Evolutionary conservation across 192 early-diverging fungal genomes (phyloP), one percentile per base, ranked within the genome.

Genomic region (Chytriomyces sp.): DNA sequence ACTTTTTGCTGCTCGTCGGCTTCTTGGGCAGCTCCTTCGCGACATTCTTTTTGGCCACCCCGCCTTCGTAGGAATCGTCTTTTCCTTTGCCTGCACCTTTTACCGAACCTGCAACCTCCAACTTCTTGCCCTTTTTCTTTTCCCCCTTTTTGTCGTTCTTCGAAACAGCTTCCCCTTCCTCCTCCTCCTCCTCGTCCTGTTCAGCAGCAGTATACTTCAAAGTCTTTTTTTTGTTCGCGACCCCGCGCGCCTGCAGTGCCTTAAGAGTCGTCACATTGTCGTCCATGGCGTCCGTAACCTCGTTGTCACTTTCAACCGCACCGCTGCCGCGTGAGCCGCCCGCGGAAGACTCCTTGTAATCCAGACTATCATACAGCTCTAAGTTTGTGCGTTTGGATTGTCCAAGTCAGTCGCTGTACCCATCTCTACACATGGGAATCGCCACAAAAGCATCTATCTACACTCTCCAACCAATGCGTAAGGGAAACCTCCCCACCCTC

Each of bases 281-380:
- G 10, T 54, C 52, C 33, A 33, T 7, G 52, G 22, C 31, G 14
- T 30, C 30, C 64, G n/a, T n/a, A n/a, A n/a, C n/a, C n/a, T 52
- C 64, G 19, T 65, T 25, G 38, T 65, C 64, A 30, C 52, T 34
- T n/a, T 7, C 49, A 28, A 12, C 12, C 5, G 39, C 32, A 64
- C n/a, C n/a, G n/a, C n/a, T n/a, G n/a, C 39, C 7, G 36, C 44
- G 10, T 49, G 10, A 10, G 44, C 44, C n/a, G n/a, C n/a, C n/a
- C 44, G 10, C 49, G 39, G 36, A 7, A 28, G 63, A 25, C 31
- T 52, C 44, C 17, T 64, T 64, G 34, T 56, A 7, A 31, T 58
- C 55, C 57, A 71, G 12, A 41, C 49, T 60, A 5, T 71, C 55
- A 31, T 31, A 60, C 37, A 60, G 44, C n/a, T n/a, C n/a, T n/a